These are phyloP conservation scores for Aspergillus sp. DNA, from an alignment of 2,329 filamentous ascomycete species.

Conservation along the genomic window DNA sequence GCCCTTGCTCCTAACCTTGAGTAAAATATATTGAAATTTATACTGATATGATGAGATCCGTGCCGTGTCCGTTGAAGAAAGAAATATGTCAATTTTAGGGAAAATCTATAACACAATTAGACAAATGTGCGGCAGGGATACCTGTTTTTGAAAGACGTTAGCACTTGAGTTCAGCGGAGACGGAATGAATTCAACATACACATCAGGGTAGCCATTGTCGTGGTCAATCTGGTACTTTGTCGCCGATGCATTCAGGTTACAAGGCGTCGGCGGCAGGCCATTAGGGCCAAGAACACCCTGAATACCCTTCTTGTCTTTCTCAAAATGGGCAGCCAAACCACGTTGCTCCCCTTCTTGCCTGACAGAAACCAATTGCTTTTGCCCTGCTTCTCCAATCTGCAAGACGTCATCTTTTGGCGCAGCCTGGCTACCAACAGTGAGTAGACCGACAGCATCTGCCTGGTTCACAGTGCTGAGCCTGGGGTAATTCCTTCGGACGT, in stretches of 20 bases:
- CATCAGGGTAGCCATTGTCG: slow-evolving; percentile 62
- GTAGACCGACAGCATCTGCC: slow-evolving; percentile 74
- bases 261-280: slow-evolving; percentile 81
- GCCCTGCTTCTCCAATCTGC: slow-evolving; percentile 68
- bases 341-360: slow-evolving; percentile 66
- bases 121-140: slow-evolving; percentile 43
- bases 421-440: slow-evolving; percentile 76
- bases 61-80: too few species aligned
- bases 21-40: neutral
- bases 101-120: slow-evolving; percentile 15
- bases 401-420: slow-evolving; percentile 69
- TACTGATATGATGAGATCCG: too few species aligned
- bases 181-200: slow-evolving; percentile 48
- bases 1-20: neutral
- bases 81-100: too few species aligned
- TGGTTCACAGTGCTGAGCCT: slow-evolving; percentile 72
- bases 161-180: slow-evolving; percentile 30
- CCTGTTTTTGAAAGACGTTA: slow-evolving; percentile 20
- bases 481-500: slow-evolving; percentile 75
- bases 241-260: slow-evolving; percentile 52
- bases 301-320: slow-evolving; percentile 53
- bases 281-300: slow-evolving; percentile 62
- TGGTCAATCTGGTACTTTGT: slow-evolving; percentile 58
- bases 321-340: slow-evolving; percentile 66
- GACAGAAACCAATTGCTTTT: slow-evolving; percentile 66